Evolutionary conservation across 805 yeast species (phyloP).

Genomic region (Sugiyamaella boreocaroliniensis): DNA sequence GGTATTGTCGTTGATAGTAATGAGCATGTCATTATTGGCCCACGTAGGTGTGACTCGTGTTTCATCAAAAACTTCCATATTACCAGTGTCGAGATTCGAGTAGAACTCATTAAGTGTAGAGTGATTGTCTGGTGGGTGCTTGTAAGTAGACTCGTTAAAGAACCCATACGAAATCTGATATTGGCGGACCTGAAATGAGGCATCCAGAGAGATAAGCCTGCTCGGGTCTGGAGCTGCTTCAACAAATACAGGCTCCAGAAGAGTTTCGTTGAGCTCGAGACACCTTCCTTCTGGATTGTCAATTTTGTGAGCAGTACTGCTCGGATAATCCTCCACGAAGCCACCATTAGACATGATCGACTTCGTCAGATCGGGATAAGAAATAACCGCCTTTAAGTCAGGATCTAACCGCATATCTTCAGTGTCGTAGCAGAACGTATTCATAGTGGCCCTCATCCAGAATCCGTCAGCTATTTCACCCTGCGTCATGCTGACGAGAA

Average conservation of each 20-base stretch:
- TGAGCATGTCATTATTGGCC: conserved; percentile 51
- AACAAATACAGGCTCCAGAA: conserved; percentile 19
- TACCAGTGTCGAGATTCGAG: conserved; percentile 1
- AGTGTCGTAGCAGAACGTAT: conserved; percentile 33
- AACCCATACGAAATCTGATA: conserved; percentile 31
- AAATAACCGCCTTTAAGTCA: conserved; percentile 31
- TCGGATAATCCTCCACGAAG: conserved; percentile 3
- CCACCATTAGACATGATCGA: conserved; percentile 16
- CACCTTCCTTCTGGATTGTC: conserved; percentile 21
- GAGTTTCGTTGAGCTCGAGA: conserved; percentile 22
- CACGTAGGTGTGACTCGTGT: conserved; percentile 26
- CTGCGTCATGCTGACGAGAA: conserved; percentile 41
- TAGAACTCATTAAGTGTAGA: conserved; percentile 17
- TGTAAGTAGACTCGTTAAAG: conserved; percentile 25
- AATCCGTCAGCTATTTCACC: conserved; percentile 26
- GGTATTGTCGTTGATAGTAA: conserved; percentile 51
- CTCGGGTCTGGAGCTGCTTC: conserved; percentile 27
- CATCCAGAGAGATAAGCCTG: conserved; percentile 28
- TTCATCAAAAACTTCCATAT: not conserved
- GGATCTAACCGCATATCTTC: conserved; percentile 32
- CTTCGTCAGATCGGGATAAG: conserved; percentile 25
- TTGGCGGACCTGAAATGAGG: conserved; percentile 31
- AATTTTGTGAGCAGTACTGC: not conserved
- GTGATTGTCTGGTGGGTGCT: conserved; percentile 9
- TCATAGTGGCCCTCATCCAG: conserved; percentile 37